Evolutionary conservation across 1,284 basidiomycete species (phyloP), one percentile per base, ranked within the genome.

Genomic region (Trichosporon sp.): DNA sequence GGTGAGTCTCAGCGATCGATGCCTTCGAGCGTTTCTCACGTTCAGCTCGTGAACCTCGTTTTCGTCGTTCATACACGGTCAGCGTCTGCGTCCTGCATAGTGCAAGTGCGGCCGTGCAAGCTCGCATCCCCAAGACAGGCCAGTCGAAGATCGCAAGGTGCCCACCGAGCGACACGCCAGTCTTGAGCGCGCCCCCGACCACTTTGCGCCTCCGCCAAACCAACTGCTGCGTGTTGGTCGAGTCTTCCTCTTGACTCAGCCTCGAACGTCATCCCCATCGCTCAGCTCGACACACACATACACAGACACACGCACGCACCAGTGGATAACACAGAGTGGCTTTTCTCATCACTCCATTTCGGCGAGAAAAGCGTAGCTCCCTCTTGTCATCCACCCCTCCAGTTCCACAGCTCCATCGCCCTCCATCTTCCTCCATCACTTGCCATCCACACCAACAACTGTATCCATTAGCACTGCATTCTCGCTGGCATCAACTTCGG

Each of bases 391-490:
- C 25, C 56, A 23, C 56, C 40, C 10, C 40, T 9, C 36, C 19
- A 23, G 33, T 36, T 33, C 36, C 13, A 23, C 36, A 23, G 33
- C 36, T 40, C 56, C 56, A 58, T 40, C 56, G 56, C 56, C 33
- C 34, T 58, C 36, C 56, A 58, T 33, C 56, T 34, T 54, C 49
- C 27, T n/a, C 27, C 49, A 29, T 54, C 27, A 29, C 49, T 54
- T 54, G 49, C 49, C 25, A 54, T 54, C 49, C 49, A 29, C 25
- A 16, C 49, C 49, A 29, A 29, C 49, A 29, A 54, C 49, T 54
- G 49, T 54, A 54, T 54, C 49, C 49, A 54, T 54, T 54, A 54
- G 49, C 49, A 54, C 49, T 54, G 49, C 49, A 54, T 54, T 29
- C 16, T 29, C 49, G 49, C 49, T 29, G 25, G 49, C 49, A 54